Percentiles rank a stretch among this genome's conserved stretches.
Evolutionary conservation across 306 rosid species (phyloP).

Genomic region (Trichosanthes cucumerina): DNA sequence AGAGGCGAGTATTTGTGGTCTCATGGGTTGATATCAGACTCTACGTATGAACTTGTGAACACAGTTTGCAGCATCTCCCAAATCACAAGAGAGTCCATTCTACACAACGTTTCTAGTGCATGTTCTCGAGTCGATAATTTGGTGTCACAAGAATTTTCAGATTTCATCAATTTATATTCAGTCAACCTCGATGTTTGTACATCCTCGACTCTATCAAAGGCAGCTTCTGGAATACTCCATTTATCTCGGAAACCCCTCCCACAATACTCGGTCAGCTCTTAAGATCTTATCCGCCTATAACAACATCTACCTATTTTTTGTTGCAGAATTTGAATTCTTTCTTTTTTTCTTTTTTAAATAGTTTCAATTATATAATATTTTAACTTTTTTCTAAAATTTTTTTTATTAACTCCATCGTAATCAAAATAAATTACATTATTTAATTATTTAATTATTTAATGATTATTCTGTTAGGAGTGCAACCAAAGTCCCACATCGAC

Average conservation of each 20-base stretch:
- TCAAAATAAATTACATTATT: too few relatives aligned
- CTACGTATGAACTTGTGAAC: constrained; percentile 29
- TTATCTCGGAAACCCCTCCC: background rate
- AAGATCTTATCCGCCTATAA: too few relatives aligned
- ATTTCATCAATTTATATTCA: background rate
- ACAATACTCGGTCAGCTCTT: too few relatives aligned
- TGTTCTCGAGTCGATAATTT: background rate
- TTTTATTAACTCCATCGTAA: too few relatives aligned
- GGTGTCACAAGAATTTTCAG: background rate
- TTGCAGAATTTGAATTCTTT: too few relatives aligned
- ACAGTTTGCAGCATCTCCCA: constrained; percentile 42
- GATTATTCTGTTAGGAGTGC: too few relatives aligned
- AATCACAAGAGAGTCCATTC: constrained; percentile 25
- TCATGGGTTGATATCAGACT: constrained; percentile 58
- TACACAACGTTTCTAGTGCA: background rate
- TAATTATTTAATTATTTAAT: too few relatives aligned
- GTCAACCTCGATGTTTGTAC: background rate
- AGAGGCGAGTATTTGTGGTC: constrained; percentile 47
- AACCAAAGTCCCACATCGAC: too few relatives aligned
- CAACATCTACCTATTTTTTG: too few relatives aligned
- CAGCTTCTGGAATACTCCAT: background rate
- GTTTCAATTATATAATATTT: too few relatives aligned
- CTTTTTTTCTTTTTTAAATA: too few relatives aligned
- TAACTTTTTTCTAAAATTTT: too few relatives aligned
- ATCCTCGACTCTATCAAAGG: background rate